Evolutionary conservation across 371 early-diverging fungal genomes (phyloP).

Genomic region (Mucor piriformis): DNA sequence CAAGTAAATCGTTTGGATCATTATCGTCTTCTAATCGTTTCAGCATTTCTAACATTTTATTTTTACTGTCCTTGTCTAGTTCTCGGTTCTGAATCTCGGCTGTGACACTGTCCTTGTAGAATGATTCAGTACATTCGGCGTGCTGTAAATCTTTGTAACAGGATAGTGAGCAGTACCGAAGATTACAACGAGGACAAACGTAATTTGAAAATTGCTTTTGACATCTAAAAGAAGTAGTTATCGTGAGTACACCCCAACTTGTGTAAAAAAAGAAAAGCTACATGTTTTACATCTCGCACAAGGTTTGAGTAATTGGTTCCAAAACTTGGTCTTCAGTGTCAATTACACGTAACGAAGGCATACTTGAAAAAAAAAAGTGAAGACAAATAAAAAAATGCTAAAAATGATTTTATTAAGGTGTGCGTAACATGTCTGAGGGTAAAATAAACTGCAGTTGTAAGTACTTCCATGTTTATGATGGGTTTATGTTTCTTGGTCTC

Average conservation of each 20-base stretch:
- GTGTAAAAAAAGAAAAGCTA: too few relatives aligned
- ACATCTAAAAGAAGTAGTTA: conserved; percentile 42
- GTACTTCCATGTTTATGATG: too few relatives aligned
- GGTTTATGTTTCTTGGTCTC: too few relatives aligned
- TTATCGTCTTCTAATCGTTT: conserved; percentile 57
- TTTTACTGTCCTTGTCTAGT: conserved; percentile 43
- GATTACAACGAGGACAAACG: conserved; percentile 73
- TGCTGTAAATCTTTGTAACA: conserved; percentile 66
- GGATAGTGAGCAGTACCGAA: conserved; percentile 66
- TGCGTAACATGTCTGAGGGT: too few relatives aligned
- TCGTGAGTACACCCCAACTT: too few relatives aligned
- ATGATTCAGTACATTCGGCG: conserved; percentile 67
- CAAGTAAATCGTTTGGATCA: conserved; percentile 20
- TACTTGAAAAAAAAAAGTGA: too few relatives aligned
- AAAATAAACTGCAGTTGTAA: too few relatives aligned
- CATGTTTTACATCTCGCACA: conserved; percentile 29
- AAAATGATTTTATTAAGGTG: too few relatives aligned
- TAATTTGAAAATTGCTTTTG: conserved; percentile 60
- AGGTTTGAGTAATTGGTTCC: conserved; percentile 23
- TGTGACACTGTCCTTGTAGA: conserved; percentile 63
- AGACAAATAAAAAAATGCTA: too few relatives aligned
- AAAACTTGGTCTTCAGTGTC: conserved; percentile 7
- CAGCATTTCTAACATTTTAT: conserved; percentile 58
- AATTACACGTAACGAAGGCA: not conserved
- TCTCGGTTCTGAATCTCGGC: conserved; percentile 60